Evolutionary conservation across 73 alveolate genomes (phyloP), one percentile per base, ranked within the genome.

Genomic region (Durusdinium trenchii): DNA sequence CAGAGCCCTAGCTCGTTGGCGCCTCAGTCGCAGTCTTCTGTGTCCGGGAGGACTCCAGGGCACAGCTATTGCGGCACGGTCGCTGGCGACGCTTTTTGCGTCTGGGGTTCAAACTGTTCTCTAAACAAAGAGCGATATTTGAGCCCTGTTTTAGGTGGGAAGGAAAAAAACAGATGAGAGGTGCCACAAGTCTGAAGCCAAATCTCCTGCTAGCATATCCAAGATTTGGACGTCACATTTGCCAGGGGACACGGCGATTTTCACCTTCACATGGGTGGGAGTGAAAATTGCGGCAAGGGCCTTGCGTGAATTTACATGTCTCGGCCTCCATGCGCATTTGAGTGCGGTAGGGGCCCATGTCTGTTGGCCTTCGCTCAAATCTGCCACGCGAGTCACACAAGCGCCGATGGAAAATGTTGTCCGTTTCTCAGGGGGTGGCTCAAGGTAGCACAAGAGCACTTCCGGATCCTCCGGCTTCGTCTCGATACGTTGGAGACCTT

Each of bases 311-410:
- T 47, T 1, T 32, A 36, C 57, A 1, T 45, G 18, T 26, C 57
- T 52, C 48, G 23, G 89, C 98, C 98, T 91, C 98, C 98, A 91
- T 91, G 76, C 46, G 60, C 90, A 91, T 76, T 48, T 91, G 98
- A 14, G 98, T 67, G 40, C 98, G 86, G 75, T 91, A 91, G 38
- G 98, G 98, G 30, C 98, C 98, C 76, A 91, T 91, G 76, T 91
- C 98, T 2, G 84, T 91, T 2, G 98, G 98, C 98, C 98, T 91
- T 46, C 43, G 83, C 18, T 20, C 16, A 62, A 62, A 40, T 38
- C 76, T 5, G 76, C 9, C 32, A 52, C 85, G 40, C 14, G 35
- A 75, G 0, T 14, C 38, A 1, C 30, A 43, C 32, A 2, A 28
- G 35, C 9, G 3, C 90, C 61, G 26, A 36, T 10, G 7, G 20